Evolutionary conservation across 495 filamentous ascomycete genomes (phyloP).

Genomic region (Gamarada debralockiae): DNA sequence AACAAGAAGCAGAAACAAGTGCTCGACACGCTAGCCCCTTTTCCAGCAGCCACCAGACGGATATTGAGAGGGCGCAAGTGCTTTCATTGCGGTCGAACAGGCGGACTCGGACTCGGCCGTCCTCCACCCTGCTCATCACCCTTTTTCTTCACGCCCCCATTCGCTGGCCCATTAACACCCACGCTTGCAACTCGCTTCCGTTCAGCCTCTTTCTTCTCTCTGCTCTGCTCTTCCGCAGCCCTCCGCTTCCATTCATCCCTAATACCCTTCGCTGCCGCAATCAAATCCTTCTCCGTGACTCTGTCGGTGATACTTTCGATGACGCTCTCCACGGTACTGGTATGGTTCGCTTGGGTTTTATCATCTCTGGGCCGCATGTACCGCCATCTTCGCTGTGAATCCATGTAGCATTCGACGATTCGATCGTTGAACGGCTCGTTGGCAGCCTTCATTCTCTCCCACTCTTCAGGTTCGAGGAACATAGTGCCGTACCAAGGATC

Average conservation of each 20-base stretch:
- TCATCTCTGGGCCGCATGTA: constrained; percentile 87
- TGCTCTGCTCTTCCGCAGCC: constrained; percentile 11
- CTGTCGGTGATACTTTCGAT: constrained; percentile 79
- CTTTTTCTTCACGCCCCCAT: constrained; percentile 21
- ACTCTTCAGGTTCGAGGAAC: constrained; percentile 69
- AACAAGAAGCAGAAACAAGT: too few species aligned
- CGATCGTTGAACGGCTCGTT: constrained; percentile 70
- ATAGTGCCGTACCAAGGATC: constrained; percentile 56
- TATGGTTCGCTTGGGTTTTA: constrained; percentile 87
- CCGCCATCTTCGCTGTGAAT: constrained; percentile 69
- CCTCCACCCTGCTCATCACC: constrained; percentile 23
- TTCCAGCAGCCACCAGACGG: too few species aligned
- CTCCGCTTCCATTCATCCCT: constrained; percentile 67
- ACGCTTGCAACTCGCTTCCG: constrained; percentile 11
- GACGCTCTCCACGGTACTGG: constrained; percentile 72
- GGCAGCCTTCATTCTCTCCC: constrained; percentile 73
- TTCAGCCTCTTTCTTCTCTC: constrained; percentile 23
- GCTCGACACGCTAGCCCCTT: too few species aligned
- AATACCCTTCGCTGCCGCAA: constrained; percentile 59
- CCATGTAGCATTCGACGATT: constrained; percentile 85
- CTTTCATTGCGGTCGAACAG: not conserved
- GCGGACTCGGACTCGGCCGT: constrained; percentile 24
- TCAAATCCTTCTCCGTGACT: constrained; percentile 46
- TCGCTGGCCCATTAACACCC: constrained; percentile 1
- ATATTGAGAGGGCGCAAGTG: too few species aligned